These are phyloP conservation scores for Fraxinus ornus DNA, from an alignment of 305 asterid genomes.

Conservation along the genomic window DNA sequence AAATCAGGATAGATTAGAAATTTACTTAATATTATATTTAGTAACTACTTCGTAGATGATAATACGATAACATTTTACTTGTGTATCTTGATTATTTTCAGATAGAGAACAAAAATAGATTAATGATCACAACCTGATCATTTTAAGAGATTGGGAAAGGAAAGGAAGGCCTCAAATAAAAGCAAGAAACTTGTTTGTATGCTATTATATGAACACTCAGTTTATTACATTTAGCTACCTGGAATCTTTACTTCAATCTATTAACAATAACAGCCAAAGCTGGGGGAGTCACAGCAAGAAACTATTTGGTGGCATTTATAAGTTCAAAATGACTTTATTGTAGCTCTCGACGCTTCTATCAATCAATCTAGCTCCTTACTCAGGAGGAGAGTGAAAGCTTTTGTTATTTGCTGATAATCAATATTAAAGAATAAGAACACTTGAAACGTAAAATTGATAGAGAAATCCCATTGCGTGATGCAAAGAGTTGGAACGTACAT, in stretches of 20 bases:
- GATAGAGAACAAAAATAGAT: background rate
- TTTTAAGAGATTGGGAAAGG: background rate
- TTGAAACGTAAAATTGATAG: conserved; percentile 17
- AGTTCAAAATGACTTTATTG: background rate
- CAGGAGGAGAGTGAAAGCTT: too few relatives aligned
- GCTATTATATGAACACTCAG: background rate
- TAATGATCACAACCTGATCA: background rate
- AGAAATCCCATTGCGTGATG: conserved; percentile 15
- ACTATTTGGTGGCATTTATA: background rate
- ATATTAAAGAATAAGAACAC: conserved; percentile 4
- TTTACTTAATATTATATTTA: background rate
- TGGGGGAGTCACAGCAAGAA: background rate
- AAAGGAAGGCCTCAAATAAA: background rate
- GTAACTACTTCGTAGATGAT: background rate
- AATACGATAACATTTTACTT: background rate
- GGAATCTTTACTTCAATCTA: background rate
- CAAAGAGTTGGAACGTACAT: conserved; percentile 50
- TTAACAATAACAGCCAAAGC: conserved; percentile 5
- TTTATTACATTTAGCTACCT: background rate
- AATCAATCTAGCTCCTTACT: too few relatives aligned
- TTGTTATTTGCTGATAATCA: conserved; percentile 1
- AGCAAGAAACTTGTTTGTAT: background rate
- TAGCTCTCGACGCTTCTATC: too few relatives aligned
- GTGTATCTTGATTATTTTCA: background rate
- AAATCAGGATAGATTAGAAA: background rate